Percentiles rank a stretch among this genome's conserved stretches.
Evolutionary conservation across 2,329 filamentous ascomycete species (phyloP).

Genomic region (Cadophora sp.): DNA sequence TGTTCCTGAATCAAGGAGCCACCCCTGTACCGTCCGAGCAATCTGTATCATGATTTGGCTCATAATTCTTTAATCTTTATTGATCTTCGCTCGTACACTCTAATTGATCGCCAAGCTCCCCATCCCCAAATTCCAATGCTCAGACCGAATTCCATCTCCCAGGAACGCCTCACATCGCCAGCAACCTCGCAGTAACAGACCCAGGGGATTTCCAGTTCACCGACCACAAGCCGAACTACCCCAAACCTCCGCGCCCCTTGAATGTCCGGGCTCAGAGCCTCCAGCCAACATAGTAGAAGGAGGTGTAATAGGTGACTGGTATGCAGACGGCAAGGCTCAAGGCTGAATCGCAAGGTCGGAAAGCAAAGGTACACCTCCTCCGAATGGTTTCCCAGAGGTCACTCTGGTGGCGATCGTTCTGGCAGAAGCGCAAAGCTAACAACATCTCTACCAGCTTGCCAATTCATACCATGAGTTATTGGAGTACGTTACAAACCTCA

Average conservation of each 20-base stretch:
- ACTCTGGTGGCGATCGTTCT: background rate
- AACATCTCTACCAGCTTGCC: conserved; percentile 72
- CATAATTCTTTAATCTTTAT: conserved; percentile 26
- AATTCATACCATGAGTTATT: conserved; percentile 96
- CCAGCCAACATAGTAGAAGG: conserved; percentile 41
- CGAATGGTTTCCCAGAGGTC: conserved; percentile 2
- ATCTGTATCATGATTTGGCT: conserved; percentile 31
- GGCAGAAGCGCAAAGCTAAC: conserved; percentile 44
- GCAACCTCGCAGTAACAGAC: conserved; percentile 12
- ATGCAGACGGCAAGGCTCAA: conserved; percentile 59
- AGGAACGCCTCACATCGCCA: conserved; percentile 6
- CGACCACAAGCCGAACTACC: conserved; percentile 19
- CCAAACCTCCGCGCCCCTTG: conserved; percentile 39
- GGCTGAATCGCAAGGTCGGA: conserved; percentile 64
- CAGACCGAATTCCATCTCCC: conserved; percentile 18
- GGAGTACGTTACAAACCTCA: conserved; percentile 67
- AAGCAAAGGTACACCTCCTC: conserved; percentile 60
- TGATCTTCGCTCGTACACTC: conserved; percentile 23
- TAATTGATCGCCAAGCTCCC: conserved; percentile 27
- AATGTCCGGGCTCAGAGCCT: conserved; percentile 41
- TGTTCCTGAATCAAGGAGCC: conserved; percentile 24
- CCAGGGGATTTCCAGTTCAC: background rate
- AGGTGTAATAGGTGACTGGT: conserved; percentile 46
- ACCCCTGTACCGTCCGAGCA: conserved; percentile 29
- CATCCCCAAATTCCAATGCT: conserved; percentile 28